Conservation (phyloP, 139 green algal genomes). For the Tetraselmis striata region DNA sequence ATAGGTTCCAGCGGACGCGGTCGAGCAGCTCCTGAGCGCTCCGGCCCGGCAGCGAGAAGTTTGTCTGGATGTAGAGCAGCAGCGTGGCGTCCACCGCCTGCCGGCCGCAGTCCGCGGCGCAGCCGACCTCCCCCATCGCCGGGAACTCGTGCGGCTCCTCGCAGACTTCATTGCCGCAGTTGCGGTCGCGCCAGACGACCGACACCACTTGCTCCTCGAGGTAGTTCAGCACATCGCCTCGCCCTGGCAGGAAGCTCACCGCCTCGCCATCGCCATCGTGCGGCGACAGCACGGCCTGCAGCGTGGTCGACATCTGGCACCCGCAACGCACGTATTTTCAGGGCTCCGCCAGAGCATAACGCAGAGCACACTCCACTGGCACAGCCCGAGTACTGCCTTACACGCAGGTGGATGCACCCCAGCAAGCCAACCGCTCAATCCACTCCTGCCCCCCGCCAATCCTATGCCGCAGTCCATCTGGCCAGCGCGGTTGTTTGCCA, state of each 20-base stretch:
- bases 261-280: background rate
- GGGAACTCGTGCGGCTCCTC: background rate
- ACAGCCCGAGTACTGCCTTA: too few relatives aligned
- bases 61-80: background rate
- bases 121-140: background rate
- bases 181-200: background rate
- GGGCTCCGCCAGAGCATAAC: too few relatives aligned
- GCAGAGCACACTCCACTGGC: too few relatives aligned
- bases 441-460: too few relatives aligned
- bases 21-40: background rate
- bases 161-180: background rate
- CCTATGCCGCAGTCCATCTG: too few relatives aligned
- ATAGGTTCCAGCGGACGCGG: background rate
- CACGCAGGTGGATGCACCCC: too few relatives aligned
- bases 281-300: background rate
- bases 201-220: background rate
- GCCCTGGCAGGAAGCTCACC: background rate
- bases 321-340: too few relatives aligned
- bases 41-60: background rate
- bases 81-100: background rate
- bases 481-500: too few relatives aligned
- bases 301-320: background rate
- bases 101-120: background rate
- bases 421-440: too few relatives aligned
- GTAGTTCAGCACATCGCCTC: background rate